Conservation (phyloP, 257 asterid genomes). For the Striga asiatica region DNA sequence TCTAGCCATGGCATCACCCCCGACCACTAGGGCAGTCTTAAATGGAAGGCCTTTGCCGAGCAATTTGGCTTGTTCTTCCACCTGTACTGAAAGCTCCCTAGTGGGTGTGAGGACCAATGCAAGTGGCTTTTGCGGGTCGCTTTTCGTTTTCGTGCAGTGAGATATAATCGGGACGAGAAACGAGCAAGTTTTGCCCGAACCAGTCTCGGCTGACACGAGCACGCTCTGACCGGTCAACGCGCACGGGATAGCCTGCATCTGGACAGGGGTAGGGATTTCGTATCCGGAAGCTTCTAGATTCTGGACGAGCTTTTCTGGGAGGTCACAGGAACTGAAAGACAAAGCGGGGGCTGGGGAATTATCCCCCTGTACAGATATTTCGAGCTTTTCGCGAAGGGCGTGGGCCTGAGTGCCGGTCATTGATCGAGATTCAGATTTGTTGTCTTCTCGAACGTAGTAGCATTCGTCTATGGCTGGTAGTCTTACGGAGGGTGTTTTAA, state of each 20-base stretch:
- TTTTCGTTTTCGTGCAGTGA: constrained; percentile 34
- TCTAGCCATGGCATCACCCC: constrained; percentile 87
- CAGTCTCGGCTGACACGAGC: constrained; percentile 90
- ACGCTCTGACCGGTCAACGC: constrained; percentile 59
- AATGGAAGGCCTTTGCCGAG: constrained; percentile 87
- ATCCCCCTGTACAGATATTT: constrained; percentile 50
- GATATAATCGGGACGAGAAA: constrained; percentile 69
- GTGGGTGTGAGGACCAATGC: constrained; percentile 84
- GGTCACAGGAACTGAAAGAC: constrained; percentile 64
- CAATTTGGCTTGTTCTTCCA: constrained; percentile 86
- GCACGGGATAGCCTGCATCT: constrained; percentile 91
- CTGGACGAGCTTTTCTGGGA: constrained; percentile 61
- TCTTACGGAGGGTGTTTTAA: constrained; percentile 26
- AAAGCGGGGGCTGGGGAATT: constrained; percentile 45
- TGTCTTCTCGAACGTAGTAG: constrained; percentile 54
- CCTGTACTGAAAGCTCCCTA: constrained; percentile 86
- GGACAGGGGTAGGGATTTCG: constrained; percentile 90
- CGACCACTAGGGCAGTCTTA: constrained; percentile 85
- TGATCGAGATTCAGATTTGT: constrained; percentile 15
- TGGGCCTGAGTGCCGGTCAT: constrained; percentile 32
- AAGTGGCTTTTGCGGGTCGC: constrained; percentile 42
- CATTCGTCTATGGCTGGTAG: constrained; percentile 66
- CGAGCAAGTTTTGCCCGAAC: constrained; percentile 86
- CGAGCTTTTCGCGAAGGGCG: constrained; percentile 46
- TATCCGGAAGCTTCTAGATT: constrained; percentile 76